Evolutionary conservation across 2,329 filamentous ascomycete species (phyloP).

Genomic region (Aureobasidium uvarum): DNA sequence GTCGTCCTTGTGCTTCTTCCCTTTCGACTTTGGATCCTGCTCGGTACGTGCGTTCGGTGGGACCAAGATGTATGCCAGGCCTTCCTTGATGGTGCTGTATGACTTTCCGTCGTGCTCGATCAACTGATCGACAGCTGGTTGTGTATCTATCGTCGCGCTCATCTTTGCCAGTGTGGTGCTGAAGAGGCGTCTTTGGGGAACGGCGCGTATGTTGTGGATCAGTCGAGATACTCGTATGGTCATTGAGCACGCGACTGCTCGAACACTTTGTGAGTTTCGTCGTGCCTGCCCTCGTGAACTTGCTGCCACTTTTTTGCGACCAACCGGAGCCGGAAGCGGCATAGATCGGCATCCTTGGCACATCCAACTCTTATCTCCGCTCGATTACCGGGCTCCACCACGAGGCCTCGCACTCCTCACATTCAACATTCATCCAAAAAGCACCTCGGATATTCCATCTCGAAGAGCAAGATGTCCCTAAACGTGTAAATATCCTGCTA

Average conservation of each 20-base stretch:
- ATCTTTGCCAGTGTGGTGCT: not conserved
- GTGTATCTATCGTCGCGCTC: conserved; percentile 28
- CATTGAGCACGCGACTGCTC: conserved; percentile 12
- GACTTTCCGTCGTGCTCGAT: conserved; percentile 38
- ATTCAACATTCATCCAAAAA: too few relatives aligned
- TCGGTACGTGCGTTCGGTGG: conserved; percentile 53
- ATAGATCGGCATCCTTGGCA: conserved; percentile 8
- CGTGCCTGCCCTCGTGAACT: not conserved
- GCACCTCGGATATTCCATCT: too few relatives aligned
- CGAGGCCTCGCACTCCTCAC: too few relatives aligned
- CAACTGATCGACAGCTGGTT: conserved; percentile 36
- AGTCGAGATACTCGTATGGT: not conserved
- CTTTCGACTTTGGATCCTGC: conserved; percentile 44
- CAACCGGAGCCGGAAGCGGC: not conserved
- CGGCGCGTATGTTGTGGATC: not conserved
- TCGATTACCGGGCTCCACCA: not conserved
- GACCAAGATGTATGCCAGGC: conserved; percentile 65
- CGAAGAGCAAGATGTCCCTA: too few relatives aligned
- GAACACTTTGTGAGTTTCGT: not conserved
- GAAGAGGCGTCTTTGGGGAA: not conserved
- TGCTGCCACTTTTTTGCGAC: conserved; percentile 22
- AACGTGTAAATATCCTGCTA: too few relatives aligned
- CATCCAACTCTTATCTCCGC: not conserved
- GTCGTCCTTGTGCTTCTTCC: conserved; percentile 42
- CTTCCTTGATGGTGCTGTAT: conserved; percentile 62